Evolutionary conservation across 2,329 filamentous ascomycete species (phyloP).

Genomic region (Pestalotiopsis sp.): DNA sequence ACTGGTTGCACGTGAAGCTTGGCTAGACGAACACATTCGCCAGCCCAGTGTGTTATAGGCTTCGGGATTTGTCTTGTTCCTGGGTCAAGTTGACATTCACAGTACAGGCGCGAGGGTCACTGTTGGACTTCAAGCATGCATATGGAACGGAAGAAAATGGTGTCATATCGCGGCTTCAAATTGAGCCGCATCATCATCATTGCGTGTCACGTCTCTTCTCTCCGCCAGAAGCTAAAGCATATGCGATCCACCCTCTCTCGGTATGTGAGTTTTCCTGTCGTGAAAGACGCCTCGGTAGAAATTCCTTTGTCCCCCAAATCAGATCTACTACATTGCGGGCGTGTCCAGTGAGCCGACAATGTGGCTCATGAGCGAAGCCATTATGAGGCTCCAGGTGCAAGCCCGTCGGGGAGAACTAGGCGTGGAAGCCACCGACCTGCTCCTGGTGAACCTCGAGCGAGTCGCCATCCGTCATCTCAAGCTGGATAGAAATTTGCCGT

Average conservation of each 20-base stretch:
- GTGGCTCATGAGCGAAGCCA: neutral
- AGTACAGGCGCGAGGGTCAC: too few relatives aligned
- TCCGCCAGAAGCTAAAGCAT: neutral
- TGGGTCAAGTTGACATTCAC: too few relatives aligned
- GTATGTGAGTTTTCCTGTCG: neutral
- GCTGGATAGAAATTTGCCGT: slow-evolving; percentile 52
- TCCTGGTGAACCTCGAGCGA: slow-evolving; percentile 97
- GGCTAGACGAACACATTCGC: too few relatives aligned
- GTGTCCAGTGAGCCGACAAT: neutral
- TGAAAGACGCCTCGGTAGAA: neutral
- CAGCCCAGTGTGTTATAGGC: too few relatives aligned
- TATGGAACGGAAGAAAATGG: neutral
- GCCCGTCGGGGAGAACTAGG: slow-evolving; percentile 16
- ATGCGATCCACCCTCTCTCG: neutral
- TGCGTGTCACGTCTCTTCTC: neutral
- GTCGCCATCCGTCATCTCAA: slow-evolving; percentile 96
- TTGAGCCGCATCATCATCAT: neutral
- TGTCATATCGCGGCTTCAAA: neutral
- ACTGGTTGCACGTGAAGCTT: too few relatives aligned
- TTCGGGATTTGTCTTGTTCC: too few relatives aligned
- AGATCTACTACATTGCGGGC: neutral
- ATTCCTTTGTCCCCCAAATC: slow-evolving; percentile 3
- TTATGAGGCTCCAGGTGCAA: neutral
- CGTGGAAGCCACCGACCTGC: slow-evolving; percentile 77
- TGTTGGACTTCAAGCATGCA: neutral